Evolutionary conservation across 106 monocot genomes (phyloP).

Genomic region (Dioscorea dumetorum): DNA sequence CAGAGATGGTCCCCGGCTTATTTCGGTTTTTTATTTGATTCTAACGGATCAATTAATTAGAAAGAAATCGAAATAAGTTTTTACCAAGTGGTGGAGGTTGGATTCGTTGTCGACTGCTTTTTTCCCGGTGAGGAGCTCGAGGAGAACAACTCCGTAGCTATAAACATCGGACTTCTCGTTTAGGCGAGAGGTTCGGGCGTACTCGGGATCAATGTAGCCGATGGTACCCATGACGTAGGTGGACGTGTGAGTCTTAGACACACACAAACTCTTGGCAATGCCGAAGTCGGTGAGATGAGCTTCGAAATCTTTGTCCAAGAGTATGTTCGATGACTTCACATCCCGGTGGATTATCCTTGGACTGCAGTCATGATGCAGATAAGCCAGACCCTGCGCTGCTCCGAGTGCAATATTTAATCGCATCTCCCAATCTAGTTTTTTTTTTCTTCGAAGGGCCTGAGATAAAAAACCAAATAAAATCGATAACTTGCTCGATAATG

Average conservation of each 20-base stretch:
- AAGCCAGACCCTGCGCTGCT: conserved; percentile 83
- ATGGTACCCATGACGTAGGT: conserved; percentile 96
- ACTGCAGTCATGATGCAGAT: conserved; percentile 92
- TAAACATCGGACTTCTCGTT: conserved; percentile 98
- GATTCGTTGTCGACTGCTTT: conserved; percentile 85
- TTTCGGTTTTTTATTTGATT: too few species aligned
- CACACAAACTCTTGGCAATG: conserved; percentile 79
- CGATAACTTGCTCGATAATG: too few species aligned
- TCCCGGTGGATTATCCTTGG: conserved; percentile 93
- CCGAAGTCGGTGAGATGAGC: conserved; percentile 95
- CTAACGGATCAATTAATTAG: too few species aligned
- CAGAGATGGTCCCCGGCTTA: too few species aligned
- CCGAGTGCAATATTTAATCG: conserved; percentile 76
- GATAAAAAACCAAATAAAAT: background rate
- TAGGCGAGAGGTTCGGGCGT: conserved; percentile 83
- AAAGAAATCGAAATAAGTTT: too few species aligned
- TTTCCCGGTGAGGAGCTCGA: conserved; percentile 81
- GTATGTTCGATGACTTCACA: conserved; percentile 93
- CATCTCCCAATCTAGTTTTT: conserved; percentile 73
- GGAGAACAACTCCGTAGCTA: conserved; percentile 84
- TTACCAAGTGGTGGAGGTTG: conserved; percentile 90
- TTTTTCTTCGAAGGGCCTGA: conserved; percentile 75
- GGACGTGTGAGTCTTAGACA: conserved; percentile 84
- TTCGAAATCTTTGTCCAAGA: conserved; percentile 81
- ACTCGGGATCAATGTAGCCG: conserved; percentile 96